Evolutionary conservation across 768 basidiomycete genomes (phyloP), one percentile per base, ranked within the genome.

Genomic region (Psilocybe cubensis): DNA sequence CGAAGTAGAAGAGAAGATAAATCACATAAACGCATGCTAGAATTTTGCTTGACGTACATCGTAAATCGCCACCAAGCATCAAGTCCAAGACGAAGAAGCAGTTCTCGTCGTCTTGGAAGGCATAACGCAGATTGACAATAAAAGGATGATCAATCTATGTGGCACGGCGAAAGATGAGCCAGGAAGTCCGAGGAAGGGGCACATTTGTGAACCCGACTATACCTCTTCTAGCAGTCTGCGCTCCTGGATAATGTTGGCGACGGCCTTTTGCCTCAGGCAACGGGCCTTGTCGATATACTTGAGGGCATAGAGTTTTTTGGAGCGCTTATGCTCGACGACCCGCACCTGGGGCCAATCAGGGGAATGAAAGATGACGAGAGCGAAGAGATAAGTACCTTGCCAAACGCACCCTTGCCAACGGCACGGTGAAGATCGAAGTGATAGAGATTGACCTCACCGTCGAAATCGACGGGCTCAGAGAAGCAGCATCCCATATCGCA

Each of bases 281-380:
- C 87, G 88, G 44, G 92, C 82, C 74, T 98, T 98, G 74, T 98
- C 96, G 77, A 98, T 95, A 77, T 98, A 98, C 70, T 98, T 98
- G 75, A 98, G 86, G 20, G 96, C 96, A 69, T 92, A 97, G 1
- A 98, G 81, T 64, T 93, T 86, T 70, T 94, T 95, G 2, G 92
- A 85, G 68, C 88, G 87, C 72, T 96, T 97, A 78, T 97, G 95
- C 72, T 98, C 94, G 60, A 98, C 94, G 44, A 98, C 95, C 68
- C 96, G 87, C 71, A 98, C 96, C 94, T 96, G 48, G 51, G 51
- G 28, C n/a, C 25, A 33, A 43, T 43, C 49, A 56, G 58, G 58
- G 55, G 58, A 29, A 35, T 48, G 25, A 47, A 54, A 20, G 23
- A 44, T 33, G 33, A 42, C 52, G 47, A 42, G 9, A 9, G 61